Percentiles rank a stretch among this genome's conserved stretches.
Evolutionary conservation across 371 early-diverging fungal species (phyloP).

Genomic region (Syncephalis plumigaleata): DNA sequence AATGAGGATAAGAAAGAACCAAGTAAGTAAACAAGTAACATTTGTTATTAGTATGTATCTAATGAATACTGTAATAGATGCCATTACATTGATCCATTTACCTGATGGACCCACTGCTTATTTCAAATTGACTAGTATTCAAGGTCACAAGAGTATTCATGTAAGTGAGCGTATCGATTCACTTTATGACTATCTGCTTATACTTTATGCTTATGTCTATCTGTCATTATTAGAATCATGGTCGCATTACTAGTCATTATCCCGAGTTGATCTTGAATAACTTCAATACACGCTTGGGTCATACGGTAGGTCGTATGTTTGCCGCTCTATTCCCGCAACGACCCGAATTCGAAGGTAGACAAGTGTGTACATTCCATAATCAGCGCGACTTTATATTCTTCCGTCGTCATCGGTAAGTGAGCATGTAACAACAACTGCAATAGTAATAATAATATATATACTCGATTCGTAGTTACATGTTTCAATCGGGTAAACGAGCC

Average conservation of each 20-base stretch:
- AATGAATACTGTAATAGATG: no score
- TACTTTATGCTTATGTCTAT: neutral
- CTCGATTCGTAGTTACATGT: slow-evolving; percentile 76
- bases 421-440: no score
- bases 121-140: slow-evolving; percentile 76
- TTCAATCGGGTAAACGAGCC: slow-evolving; percentile 72
- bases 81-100: slow-evolving; percentile 82
- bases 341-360: slow-evolving; percentile 90
- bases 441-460: no score
- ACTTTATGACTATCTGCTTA: neutral
- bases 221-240: slow-evolving; percentile 43
- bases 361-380: slow-evolving; percentile 95
- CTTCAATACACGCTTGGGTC: slow-evolving; percentile 93
- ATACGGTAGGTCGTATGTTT: slow-evolving; percentile 92
- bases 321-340: slow-evolving; percentile 91
- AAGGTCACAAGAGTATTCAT: slow-evolving; percentile 56
- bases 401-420: slow-evolving; percentile 84
- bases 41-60: no score
- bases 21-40: no score
- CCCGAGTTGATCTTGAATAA: slow-evolving; percentile 97
- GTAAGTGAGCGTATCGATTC: slow-evolving; percentile 23
- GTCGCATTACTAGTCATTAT: slow-evolving; percentile 61
- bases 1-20: slow-evolving; percentile 84
- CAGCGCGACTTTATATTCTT: slow-evolving; percentile 99
- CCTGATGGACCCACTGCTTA: slow-evolving; percentile 95